phyloP scores from a whole-genome alignment of 148 eudicot species.

The Vaccinium myrtillus region DNA sequence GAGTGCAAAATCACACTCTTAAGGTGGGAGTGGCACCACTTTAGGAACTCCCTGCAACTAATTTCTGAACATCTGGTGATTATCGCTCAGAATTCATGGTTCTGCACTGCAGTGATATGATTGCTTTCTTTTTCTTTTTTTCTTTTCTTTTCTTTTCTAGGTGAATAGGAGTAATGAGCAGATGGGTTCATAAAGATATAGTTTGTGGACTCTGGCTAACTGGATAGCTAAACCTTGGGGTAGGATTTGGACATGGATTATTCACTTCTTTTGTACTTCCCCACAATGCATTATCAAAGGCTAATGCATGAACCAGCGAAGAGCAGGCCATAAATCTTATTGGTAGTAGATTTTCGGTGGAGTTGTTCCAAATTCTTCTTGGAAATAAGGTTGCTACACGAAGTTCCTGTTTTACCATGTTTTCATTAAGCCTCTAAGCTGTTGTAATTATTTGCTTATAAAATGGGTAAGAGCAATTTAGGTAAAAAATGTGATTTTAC shows the following conservation, averaged over 20 bases:
- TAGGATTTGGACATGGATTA: neutral
- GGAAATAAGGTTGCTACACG: neutral
- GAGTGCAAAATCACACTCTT: no score
- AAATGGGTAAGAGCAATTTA: neutral
- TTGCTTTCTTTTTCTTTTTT: neutral
- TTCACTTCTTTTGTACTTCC: neutral
- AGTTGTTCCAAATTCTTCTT: neutral
- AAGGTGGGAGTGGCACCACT: no score
- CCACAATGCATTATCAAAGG: neutral
- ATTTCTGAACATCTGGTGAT: neutral
- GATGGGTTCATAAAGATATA: neutral
- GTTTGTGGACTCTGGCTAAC: neutral
- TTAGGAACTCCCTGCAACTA: no score
- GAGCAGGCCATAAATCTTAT: neutral
- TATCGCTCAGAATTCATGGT: neutral
- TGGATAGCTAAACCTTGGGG: neutral
- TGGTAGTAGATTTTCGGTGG: neutral
- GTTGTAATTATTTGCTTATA: neutral
- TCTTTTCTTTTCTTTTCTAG: neutral
- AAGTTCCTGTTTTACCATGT: constrained; percentile 1
- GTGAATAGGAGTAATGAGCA: neutral
- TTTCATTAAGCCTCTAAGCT: neutral
- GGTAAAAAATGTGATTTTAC: neutral
- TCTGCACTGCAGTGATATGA: neutral
- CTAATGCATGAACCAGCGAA: neutral